Evolutionary conservation across 2,329 filamentous ascomycete species (phyloP).

Genomic region (Stromatinia cepivora): DNA sequence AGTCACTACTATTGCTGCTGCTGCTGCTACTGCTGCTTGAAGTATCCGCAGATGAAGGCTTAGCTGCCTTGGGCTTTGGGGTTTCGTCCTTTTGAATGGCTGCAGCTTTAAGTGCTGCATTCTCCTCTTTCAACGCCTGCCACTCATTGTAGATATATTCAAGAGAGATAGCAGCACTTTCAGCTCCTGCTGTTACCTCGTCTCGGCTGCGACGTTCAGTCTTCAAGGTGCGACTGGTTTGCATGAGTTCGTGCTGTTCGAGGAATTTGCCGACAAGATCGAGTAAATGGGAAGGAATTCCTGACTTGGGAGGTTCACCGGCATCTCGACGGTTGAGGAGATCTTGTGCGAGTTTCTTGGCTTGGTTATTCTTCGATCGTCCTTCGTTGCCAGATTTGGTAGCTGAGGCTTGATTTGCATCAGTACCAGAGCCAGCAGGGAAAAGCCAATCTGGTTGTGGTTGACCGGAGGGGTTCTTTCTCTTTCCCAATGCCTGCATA

Average conservation of each 20-base stretch:
- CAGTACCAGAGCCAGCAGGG: conserved; percentile 26
- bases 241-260: conserved; percentile 62
- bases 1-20: conserved; percentile 42
- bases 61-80: conserved; percentile 31
- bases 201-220: conserved; percentile 56
- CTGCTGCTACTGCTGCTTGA: conserved; percentile 29
- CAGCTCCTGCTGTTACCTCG: conserved; percentile 47
- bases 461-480: conserved; percentile 31
- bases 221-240: conserved; percentile 61
- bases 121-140: conserved; percentile 38
- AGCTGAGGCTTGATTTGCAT: conserved; percentile 28
- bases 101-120: conserved; percentile 17
- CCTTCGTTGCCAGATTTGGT: conserved; percentile 28
- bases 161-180: conserved; percentile 42
- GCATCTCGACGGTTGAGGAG: conserved; percentile 36
- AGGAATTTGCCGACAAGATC: conserved; percentile 68
- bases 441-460: conserved; percentile 41
- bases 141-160: conserved; percentile 44
- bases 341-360: conserved; percentile 38
- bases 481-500: conserved; percentile 40
- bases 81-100: conserved; percentile 25
- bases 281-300: conserved; percentile 61
- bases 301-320: conserved; percentile 35
- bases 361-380: conserved; percentile 34
- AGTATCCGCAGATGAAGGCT: conserved; percentile 32